These are phyloP conservation scores for Dothidotthia symphoricarpi DNA, from an alignment of 2,329 filamentous ascomycete genomes.

Conservation along the genomic window DNA sequence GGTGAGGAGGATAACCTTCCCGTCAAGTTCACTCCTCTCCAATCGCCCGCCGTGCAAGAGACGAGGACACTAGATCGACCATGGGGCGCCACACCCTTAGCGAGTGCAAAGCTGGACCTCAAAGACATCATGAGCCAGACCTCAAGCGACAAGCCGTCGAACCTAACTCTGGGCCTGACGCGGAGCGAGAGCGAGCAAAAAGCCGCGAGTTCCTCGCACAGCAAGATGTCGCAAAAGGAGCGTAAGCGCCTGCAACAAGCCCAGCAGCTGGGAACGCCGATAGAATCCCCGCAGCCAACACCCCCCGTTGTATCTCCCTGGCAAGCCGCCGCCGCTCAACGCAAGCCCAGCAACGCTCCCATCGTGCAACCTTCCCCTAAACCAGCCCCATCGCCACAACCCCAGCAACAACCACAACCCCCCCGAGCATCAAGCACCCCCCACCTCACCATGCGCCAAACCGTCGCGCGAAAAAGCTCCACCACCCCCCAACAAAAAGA, in stretches of 20 bases:
- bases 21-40: conserved; percentile 26
- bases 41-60: conserved; percentile 20
- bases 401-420: conserved; percentile 24
- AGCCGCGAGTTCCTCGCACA: conserved; percentile 39
- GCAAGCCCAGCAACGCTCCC: conserved; percentile 28
- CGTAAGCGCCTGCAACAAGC: conserved; percentile 61
- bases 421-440: conserved; percentile 42
- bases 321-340: conserved; percentile 32
- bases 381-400: conserved; percentile 14
- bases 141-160: conserved; percentile 52
- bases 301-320: conserved; percentile 37
- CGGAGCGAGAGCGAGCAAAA: conserved; percentile 43
- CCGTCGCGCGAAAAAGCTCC: conserved; percentile 45
- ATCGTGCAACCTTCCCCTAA: conserved; percentile 13
- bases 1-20: conserved; percentile 6
- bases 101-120: conserved; percentile 66
- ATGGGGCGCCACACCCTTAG: conserved; percentile 56
- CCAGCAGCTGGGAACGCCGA: conserved; percentile 34
- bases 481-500: conserved; percentile 27
- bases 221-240: conserved; percentile 86
- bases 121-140: conserved; percentile 72
- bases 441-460: conserved; percentile 62
- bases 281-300: conserved; percentile 30
- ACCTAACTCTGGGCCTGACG: conserved; percentile 53
- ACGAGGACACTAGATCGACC: conserved; percentile 42